A percentile compares a stretch with the other conserved stretches of the same genome.
phyloP scores from a whole-genome alignment of 2,329 filamentous ascomycete genomes.

The Paecilomyces dactylethromorphus region DNA sequence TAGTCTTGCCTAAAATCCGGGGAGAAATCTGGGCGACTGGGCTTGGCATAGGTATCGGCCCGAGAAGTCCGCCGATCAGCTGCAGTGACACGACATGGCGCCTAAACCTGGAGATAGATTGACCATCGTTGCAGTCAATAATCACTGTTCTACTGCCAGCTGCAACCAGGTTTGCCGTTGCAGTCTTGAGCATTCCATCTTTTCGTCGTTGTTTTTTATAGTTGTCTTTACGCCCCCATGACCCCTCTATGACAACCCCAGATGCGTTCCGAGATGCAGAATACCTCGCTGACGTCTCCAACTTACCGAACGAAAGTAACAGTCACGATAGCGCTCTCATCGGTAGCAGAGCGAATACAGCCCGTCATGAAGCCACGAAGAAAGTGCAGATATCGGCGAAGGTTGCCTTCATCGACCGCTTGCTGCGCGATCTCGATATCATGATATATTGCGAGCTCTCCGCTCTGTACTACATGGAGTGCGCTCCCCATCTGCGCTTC shows the following conservation, averaged over 20 bases:
- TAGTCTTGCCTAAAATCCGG: background rate
- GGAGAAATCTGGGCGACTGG: background rate
- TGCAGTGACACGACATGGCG: background rate
- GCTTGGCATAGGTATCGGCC: conserved; percentile 7
- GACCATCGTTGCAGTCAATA: background rate
- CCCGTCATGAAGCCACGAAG: conserved; percentile 19
- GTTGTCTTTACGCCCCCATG: conserved; percentile 31
- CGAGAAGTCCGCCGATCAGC: conserved; percentile 13
- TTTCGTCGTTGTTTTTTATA: conserved; percentile 5
- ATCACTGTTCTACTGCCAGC: background rate
- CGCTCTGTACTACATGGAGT: conserved; percentile 59
- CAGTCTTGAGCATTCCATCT: conserved; percentile 1
- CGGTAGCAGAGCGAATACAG: background rate
- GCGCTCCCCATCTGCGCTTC: conserved; percentile 19
- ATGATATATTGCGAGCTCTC: conserved; percentile 57
- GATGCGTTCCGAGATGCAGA: conserved; percentile 41
- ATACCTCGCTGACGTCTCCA: conserved; percentile 40
- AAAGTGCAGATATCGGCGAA: conserved; percentile 34
- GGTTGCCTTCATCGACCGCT: conserved; percentile 46
- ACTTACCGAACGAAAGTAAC: conserved; percentile 23
- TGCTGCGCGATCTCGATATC: conserved; percentile 53
- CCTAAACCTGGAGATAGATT: background rate
- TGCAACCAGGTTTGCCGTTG: background rate
- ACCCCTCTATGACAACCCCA: conserved; percentile 41
- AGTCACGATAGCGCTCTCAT: conserved; percentile 5